Evolutionary conservation across 1,284 basidiomycete genomes (phyloP).

Genomic region (Violaceomyces palustris): DNA sequence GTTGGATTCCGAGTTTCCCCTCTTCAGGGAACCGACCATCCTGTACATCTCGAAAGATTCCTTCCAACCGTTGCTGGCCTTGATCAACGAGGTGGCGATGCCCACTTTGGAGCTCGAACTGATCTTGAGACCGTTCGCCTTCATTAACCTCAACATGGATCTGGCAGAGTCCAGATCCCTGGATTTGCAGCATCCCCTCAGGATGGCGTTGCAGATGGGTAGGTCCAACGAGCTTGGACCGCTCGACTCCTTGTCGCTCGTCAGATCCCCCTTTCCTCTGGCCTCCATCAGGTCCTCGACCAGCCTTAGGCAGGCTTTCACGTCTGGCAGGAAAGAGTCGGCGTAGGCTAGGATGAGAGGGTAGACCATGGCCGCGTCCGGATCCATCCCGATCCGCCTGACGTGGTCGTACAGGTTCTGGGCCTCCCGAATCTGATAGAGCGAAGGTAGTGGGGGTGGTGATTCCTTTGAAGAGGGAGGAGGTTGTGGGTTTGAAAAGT

Average conservation of each 20-base stretch:
- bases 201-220: slow-evolving; percentile 13
- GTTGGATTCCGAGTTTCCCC: background rate
- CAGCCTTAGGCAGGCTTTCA: slow-evolving; percentile 24
- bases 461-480: no score
- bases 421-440: slow-evolving; percentile 29
- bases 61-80: slow-evolving; percentile 13
- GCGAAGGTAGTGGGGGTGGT: no score
- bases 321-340: slow-evolving; percentile 30
- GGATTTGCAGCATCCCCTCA: slow-evolving; percentile 27
- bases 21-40: slow-evolving; percentile 1
- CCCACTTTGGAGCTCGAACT: slow-evolving; percentile 4
- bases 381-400: slow-evolving; percentile 4
- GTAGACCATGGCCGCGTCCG: slow-evolving; percentile 22
- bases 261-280: background rate
- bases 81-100: slow-evolving; percentile 10
- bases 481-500: no score
- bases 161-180: slow-evolving; percentile 14
- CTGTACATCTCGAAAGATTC: slow-evolving; percentile 28
- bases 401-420: slow-evolving; percentile 30
- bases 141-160: slow-evolving; percentile 12
- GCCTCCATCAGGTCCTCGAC: slow-evolving; percentile 17
- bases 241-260: slow-evolving; percentile 2
- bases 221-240: no score
- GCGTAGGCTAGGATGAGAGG: slow-evolving; percentile 36
- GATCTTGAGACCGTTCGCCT: slow-evolving; percentile 5